Evolutionary conservation across 495 filamentous ascomycete species (phyloP).

Genomic region (Penicillium diatomitis): DNA sequence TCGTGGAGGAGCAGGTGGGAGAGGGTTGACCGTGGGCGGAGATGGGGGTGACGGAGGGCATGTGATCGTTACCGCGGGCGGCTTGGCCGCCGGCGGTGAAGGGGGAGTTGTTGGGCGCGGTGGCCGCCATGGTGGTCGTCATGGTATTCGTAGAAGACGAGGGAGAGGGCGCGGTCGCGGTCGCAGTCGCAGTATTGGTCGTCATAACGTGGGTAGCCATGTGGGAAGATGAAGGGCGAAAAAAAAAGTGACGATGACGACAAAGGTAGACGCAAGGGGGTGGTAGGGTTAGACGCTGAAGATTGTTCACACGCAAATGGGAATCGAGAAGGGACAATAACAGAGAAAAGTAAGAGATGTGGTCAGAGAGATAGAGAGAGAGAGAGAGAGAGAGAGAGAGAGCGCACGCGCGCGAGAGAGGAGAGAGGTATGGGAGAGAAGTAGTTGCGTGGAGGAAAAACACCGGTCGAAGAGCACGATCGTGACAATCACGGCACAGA

Average conservation of each 20-base stretch:
- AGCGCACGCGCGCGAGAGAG: not conserved
- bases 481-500: not conserved
- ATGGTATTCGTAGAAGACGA: too few species aligned
- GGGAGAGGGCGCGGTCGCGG: too few species aligned
- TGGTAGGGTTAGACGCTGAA: too few species aligned
- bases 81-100: not conserved
- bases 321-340: not conserved
- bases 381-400: not conserved
- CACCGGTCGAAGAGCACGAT: not conserved
- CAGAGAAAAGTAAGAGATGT: too few species aligned
- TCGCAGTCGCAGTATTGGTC: too few species aligned
- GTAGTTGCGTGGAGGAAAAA: not conserved
- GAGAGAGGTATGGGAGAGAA: not conserved
- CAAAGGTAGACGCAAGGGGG: too few species aligned
- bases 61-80: not conserved
- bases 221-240: conserved; percentile 1
- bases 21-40: conserved; percentile 38
- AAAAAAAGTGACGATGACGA: not conserved
- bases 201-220: conserved; percentile 35
- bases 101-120: not conserved
- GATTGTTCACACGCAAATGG: too few species aligned
- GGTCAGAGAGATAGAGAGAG: not conserved
- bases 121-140: conserved; percentile 3
- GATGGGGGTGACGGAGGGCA: conserved; percentile 20
- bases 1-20: conserved; percentile 36